Conservation (phyloP, 306 rosid genomes). For the Trichosanthes truncata region DNA sequence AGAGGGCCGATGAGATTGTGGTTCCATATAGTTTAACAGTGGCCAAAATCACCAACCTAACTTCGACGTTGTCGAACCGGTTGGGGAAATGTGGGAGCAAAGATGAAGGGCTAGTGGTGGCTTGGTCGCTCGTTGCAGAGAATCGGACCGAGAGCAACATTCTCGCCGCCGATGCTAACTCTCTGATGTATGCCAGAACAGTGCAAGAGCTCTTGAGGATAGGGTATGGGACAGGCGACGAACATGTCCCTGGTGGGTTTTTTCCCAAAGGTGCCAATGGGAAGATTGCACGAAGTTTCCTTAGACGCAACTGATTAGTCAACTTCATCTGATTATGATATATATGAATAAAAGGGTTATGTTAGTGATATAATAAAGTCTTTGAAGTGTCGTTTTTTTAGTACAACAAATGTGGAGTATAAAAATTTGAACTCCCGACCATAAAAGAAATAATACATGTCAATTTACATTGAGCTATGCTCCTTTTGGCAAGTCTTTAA, state of each 20-base stretch:
- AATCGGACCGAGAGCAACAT: slow-evolving; percentile 16
- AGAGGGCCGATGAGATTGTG: slow-evolving; percentile 4
- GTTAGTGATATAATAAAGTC: too few relatives aligned
- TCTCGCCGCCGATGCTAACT: slow-evolving; percentile 13
- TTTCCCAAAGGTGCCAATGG: slow-evolving; percentile 23
- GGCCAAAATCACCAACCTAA: slow-evolving; percentile 5
- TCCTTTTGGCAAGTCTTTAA: too few relatives aligned
- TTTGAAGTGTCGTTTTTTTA: too few relatives aligned
- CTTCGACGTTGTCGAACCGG: slow-evolving; percentile 8
- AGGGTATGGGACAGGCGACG: slow-evolving; percentile 11
- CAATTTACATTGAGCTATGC: too few relatives aligned
- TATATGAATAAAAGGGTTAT: too few relatives aligned
- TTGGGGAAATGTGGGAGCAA: slow-evolving; percentile 15
- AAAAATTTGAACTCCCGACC: too few relatives aligned
- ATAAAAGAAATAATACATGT: too few relatives aligned
- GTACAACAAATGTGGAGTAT: too few relatives aligned
- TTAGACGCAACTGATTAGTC: too few relatives aligned
- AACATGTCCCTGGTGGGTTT: slow-evolving; percentile 24
- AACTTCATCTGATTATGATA: too few relatives aligned
- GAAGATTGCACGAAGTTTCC: slow-evolving; percentile 5
- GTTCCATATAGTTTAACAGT: slow-evolving; percentile 14
- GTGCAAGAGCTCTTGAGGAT: slow-evolving; percentile 10
- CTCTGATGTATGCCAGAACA: slow-evolving; percentile 19
- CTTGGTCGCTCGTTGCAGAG: slow-evolving; percentile 13
- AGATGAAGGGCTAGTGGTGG: slow-evolving; percentile 21